Evolutionary conservation across 1,139 yeast genomes (phyloP), one percentile per base, ranked within the genome.

Genomic region (Taphrina wiesneri): DNA sequence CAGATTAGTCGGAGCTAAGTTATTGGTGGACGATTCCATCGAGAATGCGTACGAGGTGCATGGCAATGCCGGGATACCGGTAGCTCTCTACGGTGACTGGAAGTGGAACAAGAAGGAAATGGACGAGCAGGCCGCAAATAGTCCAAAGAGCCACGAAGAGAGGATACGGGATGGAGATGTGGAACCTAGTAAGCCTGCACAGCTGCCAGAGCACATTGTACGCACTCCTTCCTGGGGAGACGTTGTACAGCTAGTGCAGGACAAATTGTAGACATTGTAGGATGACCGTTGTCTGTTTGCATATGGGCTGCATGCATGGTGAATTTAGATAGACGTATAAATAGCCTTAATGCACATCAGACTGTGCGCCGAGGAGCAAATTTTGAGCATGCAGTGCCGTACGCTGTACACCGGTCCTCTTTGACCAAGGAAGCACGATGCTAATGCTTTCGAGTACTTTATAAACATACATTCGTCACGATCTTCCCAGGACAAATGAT

Each of bases 41-140:
- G 64, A 60, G 57, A 60, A 60, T 51, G 64, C 64, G 11, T 60
- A 49, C 32, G 64, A 60, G 36, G 64, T 60, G n/a, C 26, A 39
- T 26, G 32, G 25, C 30, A 60, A 60, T 39, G 64, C 64, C 11
- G 57, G 57, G 4, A 60, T 60, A 7, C 64, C 64, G 13, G 64
- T 60, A 2, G 64, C 64, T 3, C 52, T 60, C 28, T 60, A 60
- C 32, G 64, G 64, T 1, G 64, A 60, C n/a, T 60, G 64, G 64
- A 41, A 60, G 30, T 60, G 64, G 64, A 60, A 60, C 57, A 60
- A 60, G 32, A 39, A 53, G 47, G 43, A 32, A 19, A 30, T 53
- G 34, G 52, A 51, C 28, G 57, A 30, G 21, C 43, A 36, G 9
- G 56, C 64, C 15, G 64, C 64, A 15, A 45, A 41, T 2, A 49